Evolutionary conservation across 257 asterid genomes (phyloP).

Genomic region (Solanum chaucha): DNA sequence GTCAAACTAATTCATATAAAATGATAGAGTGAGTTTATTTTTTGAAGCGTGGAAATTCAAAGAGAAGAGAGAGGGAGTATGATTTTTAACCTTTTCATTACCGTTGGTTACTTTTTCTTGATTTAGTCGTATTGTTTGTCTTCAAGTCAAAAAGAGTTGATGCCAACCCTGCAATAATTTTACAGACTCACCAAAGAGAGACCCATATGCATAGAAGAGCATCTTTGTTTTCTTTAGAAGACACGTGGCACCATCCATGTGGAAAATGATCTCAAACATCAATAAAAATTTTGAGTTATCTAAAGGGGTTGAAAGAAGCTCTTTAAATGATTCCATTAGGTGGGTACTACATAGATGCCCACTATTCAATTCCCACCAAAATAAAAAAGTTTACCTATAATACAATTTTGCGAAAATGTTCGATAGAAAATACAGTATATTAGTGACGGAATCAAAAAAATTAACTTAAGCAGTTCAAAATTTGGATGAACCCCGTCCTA

Average conservation of each 20-base stretch:
- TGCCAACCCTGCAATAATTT: not conserved
- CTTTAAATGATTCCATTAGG: not conserved
- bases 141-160: not conserved
- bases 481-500: too few species aligned
- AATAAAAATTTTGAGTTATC: not conserved
- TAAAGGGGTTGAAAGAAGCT: not conserved
- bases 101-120: not conserved
- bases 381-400: too few species aligned
- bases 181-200: not conserved
- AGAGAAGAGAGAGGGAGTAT: not conserved
- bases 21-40: too few species aligned
- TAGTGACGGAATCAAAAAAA: too few species aligned
- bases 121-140: not conserved
- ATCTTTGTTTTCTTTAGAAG: not conserved
- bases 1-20: too few species aligned
- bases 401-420: not conserved
- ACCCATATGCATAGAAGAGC: not conserved
- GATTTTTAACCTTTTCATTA: not conserved
- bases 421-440: not conserved
- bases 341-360: not conserved
- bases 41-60: too few species aligned
- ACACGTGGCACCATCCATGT: not conserved
- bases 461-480: too few species aligned
- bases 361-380: too few species aligned
- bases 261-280: not conserved